Percentiles rank a stretch among this genome's conserved stretches.
Conservation (phyloP, 2,329 filamentous ascomycete species). For the Grosmannia serpens region DNA sequence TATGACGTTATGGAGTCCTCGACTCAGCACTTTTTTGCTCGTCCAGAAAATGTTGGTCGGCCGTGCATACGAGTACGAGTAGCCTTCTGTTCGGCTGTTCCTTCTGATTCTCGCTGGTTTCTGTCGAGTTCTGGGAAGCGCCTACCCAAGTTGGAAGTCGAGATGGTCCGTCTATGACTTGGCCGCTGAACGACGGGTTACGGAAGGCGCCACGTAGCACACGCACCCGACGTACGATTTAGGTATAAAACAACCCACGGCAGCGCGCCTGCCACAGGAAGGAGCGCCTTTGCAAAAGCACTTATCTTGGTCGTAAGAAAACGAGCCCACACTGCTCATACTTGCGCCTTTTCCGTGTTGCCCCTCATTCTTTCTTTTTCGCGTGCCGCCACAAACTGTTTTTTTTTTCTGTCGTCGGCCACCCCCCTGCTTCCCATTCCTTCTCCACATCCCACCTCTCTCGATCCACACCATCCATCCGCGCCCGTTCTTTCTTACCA, state of each 20-base stretch:
- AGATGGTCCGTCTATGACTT: background rate
- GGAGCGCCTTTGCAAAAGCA: background rate
- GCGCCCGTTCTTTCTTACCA: background rate
- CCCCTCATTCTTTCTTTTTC: background rate
- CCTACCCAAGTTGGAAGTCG: background rate
- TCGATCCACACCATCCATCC: background rate
- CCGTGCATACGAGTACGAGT: too few species aligned
- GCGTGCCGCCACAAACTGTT: background rate
- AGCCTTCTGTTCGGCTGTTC: background rate
- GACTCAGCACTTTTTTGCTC: background rate
- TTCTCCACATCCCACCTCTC: background rate
- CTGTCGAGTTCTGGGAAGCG: background rate
- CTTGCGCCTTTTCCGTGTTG: background rate
- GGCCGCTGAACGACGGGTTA: conserved; percentile 5
- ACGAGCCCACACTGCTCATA: background rate
- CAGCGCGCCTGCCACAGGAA: background rate
- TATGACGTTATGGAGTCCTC: background rate
- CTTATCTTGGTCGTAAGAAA: background rate
- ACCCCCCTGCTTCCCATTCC: background rate
- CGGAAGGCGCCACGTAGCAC: conserved; percentile 12
- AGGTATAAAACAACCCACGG: background rate
- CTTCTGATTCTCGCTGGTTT: background rate
- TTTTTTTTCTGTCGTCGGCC: background rate
- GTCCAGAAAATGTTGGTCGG: too few species aligned
- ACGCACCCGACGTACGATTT: background rate